Conservation (phyloP, 805 yeast species). For the Candida fluviatilis region DNA sequence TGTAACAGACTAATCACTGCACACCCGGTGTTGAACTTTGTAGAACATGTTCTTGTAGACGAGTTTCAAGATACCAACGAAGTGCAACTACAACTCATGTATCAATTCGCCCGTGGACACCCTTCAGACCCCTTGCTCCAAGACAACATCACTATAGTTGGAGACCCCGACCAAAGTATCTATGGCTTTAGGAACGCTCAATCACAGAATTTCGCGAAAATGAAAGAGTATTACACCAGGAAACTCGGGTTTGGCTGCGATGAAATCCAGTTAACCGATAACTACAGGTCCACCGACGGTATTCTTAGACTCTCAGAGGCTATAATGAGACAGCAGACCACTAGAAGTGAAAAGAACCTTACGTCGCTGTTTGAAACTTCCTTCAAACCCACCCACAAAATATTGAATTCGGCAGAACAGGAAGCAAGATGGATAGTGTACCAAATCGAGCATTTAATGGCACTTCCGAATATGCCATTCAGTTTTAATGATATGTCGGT, state of each 20-base stretch:
- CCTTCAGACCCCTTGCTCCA: slow-evolving; percentile 26
- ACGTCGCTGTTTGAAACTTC: slow-evolving; percentile 41
- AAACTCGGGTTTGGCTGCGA: slow-evolving; percentile 13
- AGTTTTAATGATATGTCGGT: slow-evolving; percentile 64
- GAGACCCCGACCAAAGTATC: slow-evolving; percentile 95
- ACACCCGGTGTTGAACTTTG: slow-evolving; percentile 43
- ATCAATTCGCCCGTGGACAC: slow-evolving; percentile 35
- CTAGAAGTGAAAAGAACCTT: slow-evolving; percentile 41
- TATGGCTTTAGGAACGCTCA: slow-evolving; percentile 85
- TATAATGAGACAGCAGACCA: slow-evolving; percentile 55
- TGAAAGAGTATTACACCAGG: slow-evolving; percentile 41
- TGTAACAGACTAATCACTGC: slow-evolving; percentile 47
- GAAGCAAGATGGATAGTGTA: slow-evolving; percentile 61
- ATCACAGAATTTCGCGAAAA: slow-evolving; percentile 55
- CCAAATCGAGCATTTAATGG: slow-evolving; percentile 47
- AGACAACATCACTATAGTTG: slow-evolving; percentile 77
- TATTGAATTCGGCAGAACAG: slow-evolving; percentile 34
- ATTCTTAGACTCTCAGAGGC: slow-evolving; percentile 63
- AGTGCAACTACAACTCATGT: slow-evolving; percentile 69
- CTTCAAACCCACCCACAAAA: slow-evolving; percentile 45
- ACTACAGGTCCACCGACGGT: slow-evolving; percentile 74
- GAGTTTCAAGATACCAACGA: slow-evolving; percentile 92
- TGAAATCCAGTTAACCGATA: slow-evolving; percentile 51
- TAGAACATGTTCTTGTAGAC: slow-evolving; percentile 79
- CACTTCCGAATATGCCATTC: slow-evolving; percentile 41